Base-by-base conservation (phyloP, 2,329 filamentous ascomycete species). In the Phialemonium atrogriseum region DNA sequence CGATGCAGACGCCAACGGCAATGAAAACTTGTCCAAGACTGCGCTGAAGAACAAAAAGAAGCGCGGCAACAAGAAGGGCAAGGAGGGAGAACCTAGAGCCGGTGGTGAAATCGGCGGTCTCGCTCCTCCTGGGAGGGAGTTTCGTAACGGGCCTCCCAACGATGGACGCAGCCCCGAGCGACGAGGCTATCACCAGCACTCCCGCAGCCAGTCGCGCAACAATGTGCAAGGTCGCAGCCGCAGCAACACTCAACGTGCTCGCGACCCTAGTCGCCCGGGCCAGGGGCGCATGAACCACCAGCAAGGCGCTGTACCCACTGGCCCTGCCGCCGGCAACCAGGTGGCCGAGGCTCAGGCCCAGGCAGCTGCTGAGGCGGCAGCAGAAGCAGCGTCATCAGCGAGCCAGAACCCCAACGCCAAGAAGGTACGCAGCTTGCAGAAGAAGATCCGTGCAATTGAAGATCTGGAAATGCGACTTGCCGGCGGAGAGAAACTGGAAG, bases 11-110 rank as follows among this genome's bases (percentile, higher is more conserved):
- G n/a, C n/a, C n/a, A n/a, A n/a, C n/a, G 79, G 71, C 54, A 82
- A 86, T 38, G 84, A 84, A 45, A 79, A 73, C 45, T 56, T 91
- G 39, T 88, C 84, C 40, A 93, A 91, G 64, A 77, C 82, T 33
- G 87, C 84, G 10, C 66, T 85, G 47, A 95, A 95, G 73, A 95
- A 95, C 64, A 96, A 96, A 76, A 96, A 96, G 76, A 96, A 96
- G 74, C 77, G 91, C 45, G 84, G 84, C 42, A 73, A 69, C 44
- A 95, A 93, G 70, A 96, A 95, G 63, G 74, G 75, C 31, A 91
- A 88, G 54, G 87, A 91, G 27, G 73, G 68, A 5, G 84, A 85
- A 12, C 76, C 73, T 30, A 79, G 32, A 20, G 31, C 43, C 35
- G 51, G 51, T 13, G 64, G 66, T 34, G 61, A 54, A 22, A 64